phyloP scores from a whole-genome alignment of 441 rosid species.

The Croton setiger region DNA sequence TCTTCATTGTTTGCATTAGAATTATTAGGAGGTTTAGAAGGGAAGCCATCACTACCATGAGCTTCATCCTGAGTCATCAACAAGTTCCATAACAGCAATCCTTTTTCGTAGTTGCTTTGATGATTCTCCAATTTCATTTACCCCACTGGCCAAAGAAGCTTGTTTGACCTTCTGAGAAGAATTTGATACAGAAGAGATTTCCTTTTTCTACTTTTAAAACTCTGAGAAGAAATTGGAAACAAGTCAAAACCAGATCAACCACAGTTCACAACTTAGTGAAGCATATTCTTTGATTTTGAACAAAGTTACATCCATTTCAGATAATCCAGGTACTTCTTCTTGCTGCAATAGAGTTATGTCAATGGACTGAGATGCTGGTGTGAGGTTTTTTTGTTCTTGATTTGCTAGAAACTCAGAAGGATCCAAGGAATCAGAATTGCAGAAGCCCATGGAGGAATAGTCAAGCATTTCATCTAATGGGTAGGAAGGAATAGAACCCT shows the following conservation, averaged over 20 bases:
- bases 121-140: slow-evolving; percentile 27
- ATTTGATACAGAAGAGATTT: slow-evolving; percentile 27
- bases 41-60: too few species aligned
- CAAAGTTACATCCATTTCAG: slow-evolving; percentile 34
- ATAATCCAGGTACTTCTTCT: slow-evolving; percentile 28
- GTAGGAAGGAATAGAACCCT: slow-evolving; percentile 34
- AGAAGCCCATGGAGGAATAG: slow-evolving; percentile 33
- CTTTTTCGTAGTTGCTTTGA: slow-evolving; percentile 40
- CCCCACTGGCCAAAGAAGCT: slow-evolving; percentile 21
- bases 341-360: slow-evolving; percentile 15
- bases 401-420: slow-evolving; percentile 37
- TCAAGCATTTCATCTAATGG: slow-evolving; percentile 29
- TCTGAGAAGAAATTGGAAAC: slow-evolving; percentile 26
- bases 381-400: slow-evolving; percentile 33
- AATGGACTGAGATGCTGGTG: slow-evolving; percentile 24
- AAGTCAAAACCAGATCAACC: slow-evolving; percentile 8
- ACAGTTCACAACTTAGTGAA: background rate
- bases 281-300: slow-evolving; percentile 10
- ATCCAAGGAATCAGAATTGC: slow-evolving; percentile 25
- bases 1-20: slow-evolving; percentile 31
- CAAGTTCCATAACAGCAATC: slow-evolving; percentile 23
- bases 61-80: slow-evolving; percentile 40
- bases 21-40: too few species aligned
- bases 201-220: slow-evolving; percentile 23
- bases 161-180: slow-evolving; percentile 24